Evolutionary conservation across 768 basidiomycete genomes (phyloP).

Genomic region (Leccinum sublutescens): DNA sequence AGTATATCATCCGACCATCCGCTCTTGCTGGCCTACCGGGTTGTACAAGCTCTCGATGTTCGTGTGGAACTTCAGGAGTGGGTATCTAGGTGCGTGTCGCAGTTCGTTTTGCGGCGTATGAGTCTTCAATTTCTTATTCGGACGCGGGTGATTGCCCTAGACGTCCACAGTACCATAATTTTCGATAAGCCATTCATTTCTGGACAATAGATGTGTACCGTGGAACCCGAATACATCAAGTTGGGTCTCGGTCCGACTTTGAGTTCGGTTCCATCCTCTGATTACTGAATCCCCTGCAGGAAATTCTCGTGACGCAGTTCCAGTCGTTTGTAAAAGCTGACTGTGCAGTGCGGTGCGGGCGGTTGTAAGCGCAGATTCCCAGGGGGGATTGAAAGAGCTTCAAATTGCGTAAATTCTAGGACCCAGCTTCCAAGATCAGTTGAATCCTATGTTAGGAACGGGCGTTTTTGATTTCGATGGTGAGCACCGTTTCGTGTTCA

Average conservation of each 20-base stretch:
- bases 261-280: not conserved
- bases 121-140: not conserved
- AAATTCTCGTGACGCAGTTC: conserved; percentile 39
- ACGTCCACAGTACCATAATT: not conserved
- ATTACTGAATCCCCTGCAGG: conserved; percentile 20
- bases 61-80: conserved; percentile 39
- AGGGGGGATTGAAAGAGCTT: not conserved
- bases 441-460: conserved; percentile 32
- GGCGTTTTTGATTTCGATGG: conserved; percentile 45
- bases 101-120: not conserved
- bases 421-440: conserved; percentile 13
- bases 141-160: not conserved
- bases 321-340: conserved; percentile 36
- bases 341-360: conserved; percentile 35
- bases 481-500: conserved; percentile 3
- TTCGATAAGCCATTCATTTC: not conserved
- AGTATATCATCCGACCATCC: conserved; percentile 39
- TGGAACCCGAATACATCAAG: conserved; percentile 42
- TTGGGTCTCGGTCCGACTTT: not conserved
- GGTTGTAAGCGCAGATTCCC: not conserved
- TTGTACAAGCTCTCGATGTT: conserved; percentile 43
- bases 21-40: conserved; percentile 43
- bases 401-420: not conserved
- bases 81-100: conserved; percentile 45
- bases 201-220: conserved; percentile 33